phyloP scores from a whole-genome alignment of 2,329 filamentous ascomycete species.

The Aspergillus flavus region DNA sequence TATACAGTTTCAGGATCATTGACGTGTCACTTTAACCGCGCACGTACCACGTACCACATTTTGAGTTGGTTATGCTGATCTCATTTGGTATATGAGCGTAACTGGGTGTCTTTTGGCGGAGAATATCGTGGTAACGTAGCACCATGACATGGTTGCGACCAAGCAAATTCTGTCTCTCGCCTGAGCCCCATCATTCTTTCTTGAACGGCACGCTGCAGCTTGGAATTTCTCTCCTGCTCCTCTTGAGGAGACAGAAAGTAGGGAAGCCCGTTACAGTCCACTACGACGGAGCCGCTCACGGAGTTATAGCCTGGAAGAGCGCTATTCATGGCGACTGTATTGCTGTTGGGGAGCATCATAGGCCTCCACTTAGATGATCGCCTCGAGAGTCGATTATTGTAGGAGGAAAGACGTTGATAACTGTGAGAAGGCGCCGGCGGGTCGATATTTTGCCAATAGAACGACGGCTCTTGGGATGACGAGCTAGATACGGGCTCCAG shows the following conservation, averaged over 20 bases:
- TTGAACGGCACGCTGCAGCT: constrained; percentile 24
- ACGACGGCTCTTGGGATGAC: constrained; percentile 10
- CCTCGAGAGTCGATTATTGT: background rate
- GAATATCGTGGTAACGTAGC: constrained; percentile 20
- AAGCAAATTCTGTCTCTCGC: constrained; percentile 24
- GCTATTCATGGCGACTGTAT: background rate
- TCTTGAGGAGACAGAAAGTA: constrained; percentile 30
- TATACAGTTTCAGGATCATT: background rate
- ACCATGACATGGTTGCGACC: constrained; percentile 16
- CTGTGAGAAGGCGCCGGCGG: background rate
- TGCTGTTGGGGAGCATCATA: constrained; percentile 7
- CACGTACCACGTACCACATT: background rate
- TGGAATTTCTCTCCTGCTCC: constrained; percentile 22
- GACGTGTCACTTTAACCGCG: background rate
- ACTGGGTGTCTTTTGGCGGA: constrained; percentile 5
- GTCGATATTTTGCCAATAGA: constrained; percentile 14
- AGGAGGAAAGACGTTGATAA: background rate
- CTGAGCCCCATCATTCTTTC: constrained; percentile 31
- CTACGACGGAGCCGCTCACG: constrained; percentile 29
- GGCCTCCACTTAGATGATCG: background rate
- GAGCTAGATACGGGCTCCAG: constrained; percentile 4
- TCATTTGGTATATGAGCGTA: background rate
- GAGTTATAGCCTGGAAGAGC: constrained; percentile 28
- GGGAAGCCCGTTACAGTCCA: constrained; percentile 25
- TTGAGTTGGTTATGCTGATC: background rate